Conservation (phyloP, 495 filamentous ascomycete species). For the Aspergillus affinis region DNA sequence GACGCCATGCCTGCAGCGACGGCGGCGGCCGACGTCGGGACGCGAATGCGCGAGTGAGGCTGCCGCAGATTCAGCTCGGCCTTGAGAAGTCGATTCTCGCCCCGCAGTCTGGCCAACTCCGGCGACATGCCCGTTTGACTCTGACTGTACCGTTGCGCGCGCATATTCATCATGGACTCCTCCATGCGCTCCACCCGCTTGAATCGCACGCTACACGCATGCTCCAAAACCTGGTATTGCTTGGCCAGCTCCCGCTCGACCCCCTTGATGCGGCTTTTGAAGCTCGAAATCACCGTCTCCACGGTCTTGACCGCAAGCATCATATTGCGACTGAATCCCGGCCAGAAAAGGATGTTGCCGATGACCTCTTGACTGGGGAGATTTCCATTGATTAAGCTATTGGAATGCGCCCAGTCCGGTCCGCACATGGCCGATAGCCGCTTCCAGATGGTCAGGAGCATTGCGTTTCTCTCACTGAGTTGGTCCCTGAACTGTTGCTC, state of each 20-base stretch:
- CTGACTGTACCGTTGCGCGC: slow-evolving; percentile 35
- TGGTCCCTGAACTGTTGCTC: slow-evolving; percentile 83
- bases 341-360: slow-evolving; percentile 67
- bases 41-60: slow-evolving; percentile 41
- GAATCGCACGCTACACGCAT: slow-evolving; percentile 70
- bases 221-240: slow-evolving; percentile 86
- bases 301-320: slow-evolving; percentile 83
- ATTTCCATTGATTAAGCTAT: slow-evolving; percentile 84
- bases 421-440: slow-evolving; percentile 84
- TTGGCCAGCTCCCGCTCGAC: slow-evolving; percentile 86
- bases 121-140: slow-evolving; percentile 48
- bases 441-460: slow-evolving; percentile 85
- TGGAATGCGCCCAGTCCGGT: slow-evolving; percentile 85
- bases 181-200: slow-evolving; percentile 90
- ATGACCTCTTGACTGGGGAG: slow-evolving; percentile 80
- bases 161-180: slow-evolving; percentile 58
- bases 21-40: slow-evolving; percentile 9
- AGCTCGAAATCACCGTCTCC: slow-evolving; percentile 75
- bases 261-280: slow-evolving; percentile 75
- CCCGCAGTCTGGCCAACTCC: slow-evolving; percentile 70
- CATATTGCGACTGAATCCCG: slow-evolving; percentile 85
- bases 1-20: slow-evolving; percentile 22
- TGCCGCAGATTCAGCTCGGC: slow-evolving; percentile 78
- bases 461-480: slow-evolving; percentile 81
- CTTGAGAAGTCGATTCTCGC: slow-evolving; percentile 78